Evolutionary conservation across 1,139 yeast species (phyloP).

Genomic region (Candida smagusa): DNA sequence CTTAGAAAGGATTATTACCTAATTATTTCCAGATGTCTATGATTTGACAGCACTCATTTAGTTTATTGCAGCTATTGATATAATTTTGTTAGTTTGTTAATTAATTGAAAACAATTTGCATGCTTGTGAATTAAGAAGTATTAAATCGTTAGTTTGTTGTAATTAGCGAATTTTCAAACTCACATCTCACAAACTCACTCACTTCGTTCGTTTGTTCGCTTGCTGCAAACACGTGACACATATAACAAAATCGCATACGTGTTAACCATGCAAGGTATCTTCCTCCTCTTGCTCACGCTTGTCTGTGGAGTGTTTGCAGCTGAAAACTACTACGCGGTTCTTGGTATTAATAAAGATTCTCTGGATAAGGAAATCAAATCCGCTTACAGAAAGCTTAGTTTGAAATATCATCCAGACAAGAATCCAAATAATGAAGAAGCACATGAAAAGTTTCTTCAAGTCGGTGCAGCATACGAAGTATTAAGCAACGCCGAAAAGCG

Average conservation of each 20-base stretch:
- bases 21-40: too few relatives aligned
- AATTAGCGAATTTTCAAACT: too few relatives aligned
- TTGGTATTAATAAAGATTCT: conserved; percentile 72
- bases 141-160: too few relatives aligned
- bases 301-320: conserved; percentile 11
- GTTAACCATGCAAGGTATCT: not conserved
- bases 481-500: conserved; percentile 74
- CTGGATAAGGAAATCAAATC: conserved; percentile 78
- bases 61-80: too few relatives aligned
- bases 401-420: conserved; percentile 94
- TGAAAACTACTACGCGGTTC: conserved; percentile 38
- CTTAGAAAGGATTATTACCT: too few relatives aligned
- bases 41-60: too few relatives aligned
- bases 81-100: too few relatives aligned
- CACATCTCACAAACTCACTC: too few relatives aligned
- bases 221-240: conserved; percentile 2
- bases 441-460: conserved; percentile 79
- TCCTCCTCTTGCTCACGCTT: conserved; percentile 2
- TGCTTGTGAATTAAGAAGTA: too few relatives aligned
- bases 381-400: conserved; percentile 80
- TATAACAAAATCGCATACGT: conserved; percentile 5
- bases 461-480: conserved; percentile 93
- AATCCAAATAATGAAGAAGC: conserved; percentile 74
- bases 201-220: too few relatives aligned
- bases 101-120: too few relatives aligned